Base-by-base conservation (phyloP, 2,329 filamentous ascomycete genomes). In the Dactylellina parvicollis region DNA sequence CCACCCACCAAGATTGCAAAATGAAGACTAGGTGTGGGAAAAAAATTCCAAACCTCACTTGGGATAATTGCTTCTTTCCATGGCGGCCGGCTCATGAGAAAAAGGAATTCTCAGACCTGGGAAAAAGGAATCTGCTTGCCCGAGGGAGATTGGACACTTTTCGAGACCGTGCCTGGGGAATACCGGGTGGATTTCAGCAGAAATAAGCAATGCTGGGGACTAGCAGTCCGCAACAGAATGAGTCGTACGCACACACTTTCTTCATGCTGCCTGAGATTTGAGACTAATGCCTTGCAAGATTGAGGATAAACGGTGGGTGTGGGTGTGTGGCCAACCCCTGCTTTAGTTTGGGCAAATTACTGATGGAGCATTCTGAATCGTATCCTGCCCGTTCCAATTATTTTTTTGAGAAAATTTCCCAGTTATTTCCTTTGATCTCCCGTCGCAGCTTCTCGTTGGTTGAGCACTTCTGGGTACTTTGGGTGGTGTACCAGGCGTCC, bases 161-260 rank as follows among this genome's bases (percentile, higher is more conserved):
- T 65, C 67, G 65, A 44, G 52, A 32, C 67, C 56, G 57, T 64
- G 57, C 66, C 67, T 65, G 52, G 60, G 60, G 60, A 16, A 55
- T 10, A 65, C 57, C 66, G 57, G 66, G 60, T 64, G 60, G 60
- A 46, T 64, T 36, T 40, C 16, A 20, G 16, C 8, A 20, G 18
- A 26, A 72, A 72, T 64, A 72, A 72, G 67, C 67, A 72, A 72
- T 38, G 14, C 1, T 20, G 26, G 18, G 3, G 32, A 46, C 57
- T 62, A 64, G 20, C 40, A 49, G 49, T 64, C 57, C 66, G 56
- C 59, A 72, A 22, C 49, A 60, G 28, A 64, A 72, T 72, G 67
- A 72, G 67, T 72, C 67, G 67, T 65, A 72, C 57, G 61, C 59
- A 72, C 67, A 56, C 60, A 49, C 38, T 38, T 54, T 62, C 42